Base-by-base conservation (phyloP, 768 basidiomycete species). In the Naganishia vaughanmartiniae region DNA sequence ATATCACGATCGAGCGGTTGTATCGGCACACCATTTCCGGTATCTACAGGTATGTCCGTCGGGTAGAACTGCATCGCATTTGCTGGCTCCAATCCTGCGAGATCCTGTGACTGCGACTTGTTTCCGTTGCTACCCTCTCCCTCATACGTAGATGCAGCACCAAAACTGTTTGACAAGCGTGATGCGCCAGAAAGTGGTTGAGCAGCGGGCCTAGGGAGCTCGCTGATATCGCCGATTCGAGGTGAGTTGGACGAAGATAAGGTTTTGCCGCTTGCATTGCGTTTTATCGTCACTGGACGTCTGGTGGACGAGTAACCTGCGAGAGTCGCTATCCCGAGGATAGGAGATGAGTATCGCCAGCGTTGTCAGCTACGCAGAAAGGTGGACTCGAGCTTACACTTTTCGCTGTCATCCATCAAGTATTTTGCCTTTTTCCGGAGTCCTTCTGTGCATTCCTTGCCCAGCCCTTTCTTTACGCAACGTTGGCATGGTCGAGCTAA, bases 381-480 rank as follows among this genome's bases (percentile, higher is more conserved):
- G 54, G 11, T 19, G 14, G 46, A 74, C 81, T 7, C 26, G 21
- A 54, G 73, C 81, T 74, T 79, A 91, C 93, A 90, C 68, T 94
- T 88, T 80, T 98, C 94, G 55, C 91, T 90, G 51, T 94, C 92
- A 80, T 95, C 92, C 69, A 95, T 84, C 19, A 99, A 87, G 81
- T 98, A 99, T 78, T 98, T 97, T 12, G 96, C 95, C 83, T 97
- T 97, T 83, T 99, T 99, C 76, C 96, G 87, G 73, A 90, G 90
- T 1, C 96, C 96, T 78, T 99, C 96, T 21, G 90, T 89, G 77
- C 96, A 99, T 66, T 87, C 89, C 66, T 87, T 86, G 0, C 88
- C 90, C 75, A 94, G 89, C 30, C 93, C 93, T 69, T 94, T 92
- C 83, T 95, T 97, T 65, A 93, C 85, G 78, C 96, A 99, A 51